Evolutionary conservation across 1,284 basidiomycete genomes (phyloP).

Genomic region (Tilletia walkeri): DNA sequence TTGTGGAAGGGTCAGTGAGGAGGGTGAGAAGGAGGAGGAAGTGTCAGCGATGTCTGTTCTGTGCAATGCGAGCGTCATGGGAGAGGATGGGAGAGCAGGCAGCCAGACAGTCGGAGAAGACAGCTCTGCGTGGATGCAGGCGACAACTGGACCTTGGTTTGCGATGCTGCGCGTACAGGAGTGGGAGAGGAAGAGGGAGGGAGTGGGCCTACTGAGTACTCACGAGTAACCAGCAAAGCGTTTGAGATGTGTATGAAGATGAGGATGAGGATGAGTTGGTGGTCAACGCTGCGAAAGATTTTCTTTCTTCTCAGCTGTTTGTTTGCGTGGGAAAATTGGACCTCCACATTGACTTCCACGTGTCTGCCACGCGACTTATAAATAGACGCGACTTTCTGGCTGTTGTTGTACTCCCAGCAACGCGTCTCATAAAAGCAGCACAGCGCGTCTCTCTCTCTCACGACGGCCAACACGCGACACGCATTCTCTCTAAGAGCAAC

Average conservation of each 20-base stretch:
- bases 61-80: neutral
- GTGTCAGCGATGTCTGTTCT: neutral
- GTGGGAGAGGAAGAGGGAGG: neutral
- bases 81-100: neutral
- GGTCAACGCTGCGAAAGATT: neutral
- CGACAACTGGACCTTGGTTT: too few relatives aligned
- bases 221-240: slow-evolving; percentile 17
- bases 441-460: too few relatives aligned
- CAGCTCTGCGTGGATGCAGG: neutral
- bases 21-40: neutral
- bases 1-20: neutral
- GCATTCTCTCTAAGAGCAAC: too few relatives aligned
- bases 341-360: too few relatives aligned
- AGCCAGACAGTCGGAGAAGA: too few relatives aligned
- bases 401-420: too few relatives aligned
- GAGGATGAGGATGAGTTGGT: neutral
- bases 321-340: too few relatives aligned
- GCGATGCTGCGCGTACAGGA: neutral
- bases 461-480: too few relatives aligned
- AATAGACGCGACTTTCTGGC: too few relatives aligned
- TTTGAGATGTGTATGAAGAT: neutral
- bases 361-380: too few relatives aligned
- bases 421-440: too few relatives aligned
- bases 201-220: slow-evolving; percentile 17
- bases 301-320: too few relatives aligned